These are phyloP conservation scores for Bidens hawaiensis DNA, from an alignment of 140 eudicot species.

Conservation along the genomic window DNA sequence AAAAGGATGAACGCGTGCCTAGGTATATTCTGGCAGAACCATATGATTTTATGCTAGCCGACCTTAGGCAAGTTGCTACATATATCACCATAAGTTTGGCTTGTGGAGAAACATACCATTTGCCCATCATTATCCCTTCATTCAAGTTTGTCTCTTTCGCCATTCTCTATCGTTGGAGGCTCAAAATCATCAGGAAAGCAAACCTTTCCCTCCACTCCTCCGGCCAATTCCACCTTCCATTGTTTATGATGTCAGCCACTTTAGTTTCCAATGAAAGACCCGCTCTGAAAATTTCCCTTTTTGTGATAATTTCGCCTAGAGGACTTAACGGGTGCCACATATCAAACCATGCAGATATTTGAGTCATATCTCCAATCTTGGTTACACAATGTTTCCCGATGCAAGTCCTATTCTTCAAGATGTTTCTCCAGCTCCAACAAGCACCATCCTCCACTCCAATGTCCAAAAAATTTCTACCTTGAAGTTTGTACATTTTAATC, in stretches of 20 bases:
- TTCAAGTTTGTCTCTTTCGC: neutral
- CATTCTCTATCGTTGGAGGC: too few relatives aligned
- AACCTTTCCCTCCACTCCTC: too few relatives aligned
- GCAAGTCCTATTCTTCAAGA: neutral
- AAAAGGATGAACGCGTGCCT: neutral
- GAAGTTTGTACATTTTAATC: neutral
- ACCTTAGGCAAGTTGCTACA: neutral
- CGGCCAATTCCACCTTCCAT: too few relatives aligned
- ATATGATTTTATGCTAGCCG: neutral
- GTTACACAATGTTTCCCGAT: too few relatives aligned
- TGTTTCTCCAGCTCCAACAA: neutral
- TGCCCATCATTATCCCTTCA: neutral
- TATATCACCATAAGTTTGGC: neutral
- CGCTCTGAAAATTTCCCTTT: too few relatives aligned
- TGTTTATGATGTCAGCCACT: too few relatives aligned
- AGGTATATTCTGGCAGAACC: neutral
- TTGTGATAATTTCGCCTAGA: too few relatives aligned
- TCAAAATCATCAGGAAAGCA: too few relatives aligned
- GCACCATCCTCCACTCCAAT: neutral
- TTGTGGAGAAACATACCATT: neutral
- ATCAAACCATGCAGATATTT: too few relatives aligned
- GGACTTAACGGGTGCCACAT: too few relatives aligned
- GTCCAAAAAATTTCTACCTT: neutral
- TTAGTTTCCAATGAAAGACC: too few relatives aligned
- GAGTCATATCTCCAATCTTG: too few relatives aligned